Base-by-base conservation (phyloP, 768 basidiomycete species). In the Trametes maxima region DNA sequence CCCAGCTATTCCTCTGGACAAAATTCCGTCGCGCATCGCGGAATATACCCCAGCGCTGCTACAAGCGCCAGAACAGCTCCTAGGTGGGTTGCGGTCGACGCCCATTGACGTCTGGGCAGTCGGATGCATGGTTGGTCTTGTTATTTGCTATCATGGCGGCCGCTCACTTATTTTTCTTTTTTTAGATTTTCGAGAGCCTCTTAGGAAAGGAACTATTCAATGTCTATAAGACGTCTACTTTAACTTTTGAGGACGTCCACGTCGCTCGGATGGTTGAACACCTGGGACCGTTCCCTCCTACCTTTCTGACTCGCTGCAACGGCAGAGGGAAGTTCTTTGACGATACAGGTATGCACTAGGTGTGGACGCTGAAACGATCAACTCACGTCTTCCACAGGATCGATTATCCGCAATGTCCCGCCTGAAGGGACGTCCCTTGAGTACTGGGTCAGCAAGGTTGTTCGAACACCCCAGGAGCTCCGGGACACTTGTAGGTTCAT, bases 31-130 rank as follows among this genome's bases (percentile, higher is more conserved):
- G 2, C 24, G 43, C 2, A 45, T n/a, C n/a, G n/a, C 19, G 19
- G 45, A 24, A 10, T 11, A 48, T 25, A 53, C 59, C 2, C 59
- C 51, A 2, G 7, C 25, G 2, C 19, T 25, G 13, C 35, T 61
- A 0, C 53, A 52, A 5, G 57, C 67, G 8, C 65, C 67, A 1
- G 62, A 68, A 19, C 46, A 58, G 42, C 35, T 61, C 5, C 48
- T 68, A 0, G 65, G n/a, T 7, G 33, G 52, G 46, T 1, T 8
- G 5, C 59, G 66, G 67, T 56, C 54, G 7, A 44, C 62, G 1
- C 55, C 62, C 1, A 35, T 55, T 10, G 63, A 68, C 37, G 62
- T 61, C 13, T 68, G 65, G 58, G 54, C 44, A 28, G 33, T 65
- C 5, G 67, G 59, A 10, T 65, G 60, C 51, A 35, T 67, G 43